A percentile compares a stretch with the other conserved stretches of the same genome.
phyloP scores from a whole-genome alignment of 768 basidiomycete species.

The Amanita rimosa region DNA sequence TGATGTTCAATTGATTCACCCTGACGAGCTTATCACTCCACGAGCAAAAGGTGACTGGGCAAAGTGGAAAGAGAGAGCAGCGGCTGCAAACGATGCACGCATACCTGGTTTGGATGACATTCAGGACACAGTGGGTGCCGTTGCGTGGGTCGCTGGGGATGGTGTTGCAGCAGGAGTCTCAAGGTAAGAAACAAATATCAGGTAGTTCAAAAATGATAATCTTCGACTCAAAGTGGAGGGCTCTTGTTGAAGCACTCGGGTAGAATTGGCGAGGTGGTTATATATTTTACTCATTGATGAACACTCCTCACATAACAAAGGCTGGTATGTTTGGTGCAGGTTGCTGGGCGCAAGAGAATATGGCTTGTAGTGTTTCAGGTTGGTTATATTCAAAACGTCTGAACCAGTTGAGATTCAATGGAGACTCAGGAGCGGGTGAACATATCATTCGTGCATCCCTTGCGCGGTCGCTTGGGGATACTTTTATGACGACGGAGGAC shows the following conservation, averaged over 20 bases:
- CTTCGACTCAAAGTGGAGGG: slow-evolving; percentile 45
- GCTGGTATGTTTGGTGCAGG: slow-evolving; percentile 67
- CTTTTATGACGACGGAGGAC: slow-evolving; percentile 19
- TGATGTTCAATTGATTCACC: slow-evolving; percentile 8
- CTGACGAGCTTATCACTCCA: slow-evolving; percentile 37
- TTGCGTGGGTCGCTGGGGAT: slow-evolving; percentile 35
- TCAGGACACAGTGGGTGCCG: slow-evolving; percentile 81
- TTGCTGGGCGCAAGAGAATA: slow-evolving; percentile 55
- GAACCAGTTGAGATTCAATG: not conserved
- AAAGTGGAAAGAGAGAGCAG: slow-evolving; percentile 44
- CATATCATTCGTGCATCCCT: slow-evolving; percentile 48
- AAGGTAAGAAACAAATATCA: slow-evolving; percentile 29
- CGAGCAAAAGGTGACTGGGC: slow-evolving; percentile 43
- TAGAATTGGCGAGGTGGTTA: slow-evolving; percentile 58
- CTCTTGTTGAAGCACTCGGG: slow-evolving; percentile 69
- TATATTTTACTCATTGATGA: not conserved
- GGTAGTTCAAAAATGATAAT: not conserved
- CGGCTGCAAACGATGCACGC: slow-evolving; percentile 7
- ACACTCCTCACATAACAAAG: slow-evolving; percentile 19
- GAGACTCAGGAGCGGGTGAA: slow-evolving; percentile 60
- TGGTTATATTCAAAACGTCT: slow-evolving; percentile 1
- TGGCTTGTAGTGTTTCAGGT: slow-evolving; percentile 70
- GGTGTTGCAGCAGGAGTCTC: slow-evolving; percentile 65
- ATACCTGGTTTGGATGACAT: slow-evolving; percentile 20
- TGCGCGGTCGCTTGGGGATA: slow-evolving; percentile 44